These are phyloP conservation scores for Withania somnifera DNA, from an alignment of 305 asterid genomes.

Conservation along the genomic window DNA sequence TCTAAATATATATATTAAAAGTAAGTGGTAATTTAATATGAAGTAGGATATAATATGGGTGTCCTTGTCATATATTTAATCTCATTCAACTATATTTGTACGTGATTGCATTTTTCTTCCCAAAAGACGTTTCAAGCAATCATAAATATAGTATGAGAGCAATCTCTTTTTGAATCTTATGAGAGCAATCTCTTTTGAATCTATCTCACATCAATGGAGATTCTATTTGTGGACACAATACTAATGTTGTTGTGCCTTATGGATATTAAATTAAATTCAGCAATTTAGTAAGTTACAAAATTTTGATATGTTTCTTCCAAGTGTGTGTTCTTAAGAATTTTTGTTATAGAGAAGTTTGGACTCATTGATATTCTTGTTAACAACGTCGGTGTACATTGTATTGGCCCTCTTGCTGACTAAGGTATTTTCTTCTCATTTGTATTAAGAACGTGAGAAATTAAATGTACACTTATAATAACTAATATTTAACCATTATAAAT, in stretches of 20 bases:
- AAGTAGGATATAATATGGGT: too few species aligned
- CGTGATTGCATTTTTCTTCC: too few species aligned
- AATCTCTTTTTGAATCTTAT: too few species aligned
- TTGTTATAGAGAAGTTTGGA: slow-evolving; percentile 51
- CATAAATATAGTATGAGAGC: background rate
- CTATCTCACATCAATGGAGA: background rate
- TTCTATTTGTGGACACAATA: background rate
- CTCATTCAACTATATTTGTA: background rate
- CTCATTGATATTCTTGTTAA: slow-evolving; percentile 74
- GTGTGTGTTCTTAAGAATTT: background rate
- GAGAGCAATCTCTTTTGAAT: background rate
- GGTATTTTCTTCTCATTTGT: slow-evolving; percentile 59
- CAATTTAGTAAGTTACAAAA: background rate
- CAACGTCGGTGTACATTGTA: slow-evolving; percentile 82
- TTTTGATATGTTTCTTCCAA: background rate
- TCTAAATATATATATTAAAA: too few species aligned
- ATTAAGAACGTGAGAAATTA: too few species aligned
- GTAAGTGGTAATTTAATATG: too few species aligned
- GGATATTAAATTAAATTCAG: background rate
- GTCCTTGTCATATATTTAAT: slow-evolving; percentile 2
- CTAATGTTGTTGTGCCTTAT: background rate
- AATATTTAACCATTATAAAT: slow-evolving; percentile 29
- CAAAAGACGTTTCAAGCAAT: background rate
- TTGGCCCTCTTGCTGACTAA: slow-evolving; percentile 86
- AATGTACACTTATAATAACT: slow-evolving; percentile 62